Evolutionary conservation across 2,329 filamentous ascomycete genomes (phyloP), one percentile per base, ranked within the genome.

Genomic region (Fusarium sp.): DNA sequence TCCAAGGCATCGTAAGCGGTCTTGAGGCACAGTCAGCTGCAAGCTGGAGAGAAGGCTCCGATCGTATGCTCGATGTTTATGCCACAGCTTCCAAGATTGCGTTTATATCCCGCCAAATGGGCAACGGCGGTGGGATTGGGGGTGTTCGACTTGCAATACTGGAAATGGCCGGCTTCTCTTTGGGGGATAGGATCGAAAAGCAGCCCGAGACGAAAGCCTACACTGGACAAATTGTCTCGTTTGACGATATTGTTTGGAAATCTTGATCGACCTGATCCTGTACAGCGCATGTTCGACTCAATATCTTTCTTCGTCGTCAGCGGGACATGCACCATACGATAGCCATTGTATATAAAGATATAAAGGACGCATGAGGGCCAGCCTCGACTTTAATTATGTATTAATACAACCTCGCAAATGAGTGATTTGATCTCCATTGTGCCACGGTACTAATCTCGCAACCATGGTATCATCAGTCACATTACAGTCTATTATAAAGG

Each of bases 141-240:
- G 81, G 79, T 9, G 79, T 79, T 28, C 73, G 80, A 51, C 68
- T 75, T 22, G 80, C 79, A 13, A 77, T 82, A 10, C 47, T 83
- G 28, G 78, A 81, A 46, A 78, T 83, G 75, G 80, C 80, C 2
- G 81, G 80, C 6, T 76, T 81, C 44, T 55, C 71, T 7, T 40
- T 76, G 20, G 58, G 70, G 7, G 73, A 75, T 2, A 76, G 69
- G 49, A 71, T 79, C 15, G 73, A 77, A 53, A 78, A 79, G 39
- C 76, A 75, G 43, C 75, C 79, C 7, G 75, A 81, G 67, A 78
- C 75, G 10, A 73, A 76, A 37, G 68, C 71, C 0, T 81, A 81
- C 52, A 70, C 68, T 7, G 79, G 79, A 13, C 74, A 76, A 7
- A 64, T 79, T 50, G 76, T 82, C 15, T 77, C 79, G 1, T 81